phyloP scores from a whole-genome alignment of 306 rosid species.

The Phaseolus lunatus region DNA sequence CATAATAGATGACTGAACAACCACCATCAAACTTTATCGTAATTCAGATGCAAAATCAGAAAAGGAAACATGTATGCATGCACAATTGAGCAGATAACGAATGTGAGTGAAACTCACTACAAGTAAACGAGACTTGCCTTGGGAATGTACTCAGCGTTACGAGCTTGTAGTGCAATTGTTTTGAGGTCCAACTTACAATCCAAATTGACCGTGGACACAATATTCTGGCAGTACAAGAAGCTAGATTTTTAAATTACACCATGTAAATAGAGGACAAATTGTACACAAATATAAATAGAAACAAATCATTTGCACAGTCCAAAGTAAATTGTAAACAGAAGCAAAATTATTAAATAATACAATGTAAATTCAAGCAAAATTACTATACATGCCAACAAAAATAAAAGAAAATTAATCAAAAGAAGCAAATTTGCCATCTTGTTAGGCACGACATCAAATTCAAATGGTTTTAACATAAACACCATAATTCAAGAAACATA shows the following conservation, averaged over 20 bases:
- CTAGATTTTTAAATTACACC: slow-evolving; percentile 20
- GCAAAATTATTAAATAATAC: neutral
- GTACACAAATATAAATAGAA: too few relatives aligned
- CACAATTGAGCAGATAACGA: neutral
- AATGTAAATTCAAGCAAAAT: neutral
- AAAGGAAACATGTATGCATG: neutral
- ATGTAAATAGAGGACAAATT: too few relatives aligned
- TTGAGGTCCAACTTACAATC: slow-evolving; percentile 96
- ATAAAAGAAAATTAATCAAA: neutral
- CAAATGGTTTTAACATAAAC: too few relatives aligned
- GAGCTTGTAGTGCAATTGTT: slow-evolving; percentile 89
- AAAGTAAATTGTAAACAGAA: slow-evolving; percentile 1
- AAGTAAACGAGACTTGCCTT: slow-evolving; percentile 59
- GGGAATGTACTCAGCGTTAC: slow-evolving; percentile 98
- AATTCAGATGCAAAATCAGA: neutral
- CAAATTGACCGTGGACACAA: slow-evolving; percentile 93
- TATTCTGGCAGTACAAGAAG: slow-evolving; percentile 59
- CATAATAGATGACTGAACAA: neutral
- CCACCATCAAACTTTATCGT: neutral
- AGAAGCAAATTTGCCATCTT: neutral
- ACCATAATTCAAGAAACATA: too few relatives aligned
- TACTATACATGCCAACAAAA: neutral
- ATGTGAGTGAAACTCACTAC: neutral
- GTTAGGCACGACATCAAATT: too few relatives aligned
- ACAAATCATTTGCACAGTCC: too few relatives aligned